Evolutionary conservation across 345 rosid genomes (phyloP), one percentile per base, ranked within the genome.

Genomic region (Salix dunnii): DNA sequence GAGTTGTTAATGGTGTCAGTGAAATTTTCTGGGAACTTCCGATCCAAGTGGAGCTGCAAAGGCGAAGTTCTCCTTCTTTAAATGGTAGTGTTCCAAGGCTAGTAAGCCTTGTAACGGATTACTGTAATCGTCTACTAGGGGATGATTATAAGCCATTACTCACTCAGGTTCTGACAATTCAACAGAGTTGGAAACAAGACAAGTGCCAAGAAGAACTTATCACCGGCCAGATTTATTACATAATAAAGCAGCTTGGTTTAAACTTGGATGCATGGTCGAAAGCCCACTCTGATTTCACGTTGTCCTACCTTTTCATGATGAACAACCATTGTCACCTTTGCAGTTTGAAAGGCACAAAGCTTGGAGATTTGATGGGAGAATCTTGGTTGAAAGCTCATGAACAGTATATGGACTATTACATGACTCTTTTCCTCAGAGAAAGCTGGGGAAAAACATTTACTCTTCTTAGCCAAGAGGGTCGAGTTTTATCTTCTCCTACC

Each of bases 221-320:
- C 66, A 76, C 78, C 36, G 76, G 82, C 49, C 92, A 90, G 77
- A 77, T 91, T 38, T 88, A 86, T 78, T 78, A 53, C 70, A 70
- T 90, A 7, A 64, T 91, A 36, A 89, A 86, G 78, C 91, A 91
- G 84, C 82, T 88, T 21, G 89, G 90, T 27, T 70, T 91, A 43
- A 93, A 93, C 71, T 63, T 93, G 42, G 97, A 95, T 77, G 72
- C 87, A 1, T 91, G 93, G 97, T 88, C 99, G 13, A 89, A 88
- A 82, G 73, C 86, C 38, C 86, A 83, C 62, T 62, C 76, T 16
- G 86, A 88, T 65, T 63, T 76, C 2, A 20, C 81, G 10, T 82
- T 90, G 36, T 89, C 94, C 67, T 91, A 83, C 81, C 78, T 95
- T 75, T 95, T 91, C 81, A 93, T 95, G 94, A 91, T 91, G 96